Evolutionary conservation across 305 asterid species (phyloP).

Genomic region (Fraxinus nigra): DNA sequence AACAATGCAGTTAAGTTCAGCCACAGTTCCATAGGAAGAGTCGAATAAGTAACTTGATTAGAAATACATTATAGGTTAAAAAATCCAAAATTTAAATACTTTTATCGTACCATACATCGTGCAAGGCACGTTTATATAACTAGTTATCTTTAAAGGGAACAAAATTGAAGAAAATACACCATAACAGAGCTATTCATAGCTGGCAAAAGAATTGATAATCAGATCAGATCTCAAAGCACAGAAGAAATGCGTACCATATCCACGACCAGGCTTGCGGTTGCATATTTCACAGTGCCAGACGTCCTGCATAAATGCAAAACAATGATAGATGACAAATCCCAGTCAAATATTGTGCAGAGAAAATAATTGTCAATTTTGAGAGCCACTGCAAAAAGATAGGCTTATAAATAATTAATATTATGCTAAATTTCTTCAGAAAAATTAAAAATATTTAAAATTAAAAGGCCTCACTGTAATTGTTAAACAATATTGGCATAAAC

Average conservation of each 20-base stretch:
- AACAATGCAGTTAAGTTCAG: neutral
- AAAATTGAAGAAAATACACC: constrained; percentile 1
- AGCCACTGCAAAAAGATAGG: neutral
- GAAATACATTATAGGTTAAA: neutral
- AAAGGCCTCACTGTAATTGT: constrained; percentile 4
- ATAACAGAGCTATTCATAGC: constrained; percentile 6
- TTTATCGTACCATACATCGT: neutral
- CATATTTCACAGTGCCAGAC: constrained; percentile 87
- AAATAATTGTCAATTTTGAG: neutral
- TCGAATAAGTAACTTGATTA: neutral
- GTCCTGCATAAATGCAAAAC: constrained; percentile 46
- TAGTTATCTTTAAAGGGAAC: neutral
- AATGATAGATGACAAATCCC: neutral
- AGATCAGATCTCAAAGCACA: constrained; percentile 7
- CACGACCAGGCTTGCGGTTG: constrained; percentile 82
- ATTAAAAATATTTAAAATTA: neutral
- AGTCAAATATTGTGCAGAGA: neutral
- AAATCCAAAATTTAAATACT: neutral
- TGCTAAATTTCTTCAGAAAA: constrained; percentile 2
- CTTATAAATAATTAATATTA: neutral
- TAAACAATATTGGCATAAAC: constrained; percentile 21
- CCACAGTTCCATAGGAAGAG: neutral
- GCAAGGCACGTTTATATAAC: neutral
- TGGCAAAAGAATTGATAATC: constrained; percentile 1
- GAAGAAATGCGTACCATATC: constrained; percentile 57